Percentiles rank a stretch among this genome's conserved stretches.
phyloP scores from a whole-genome alignment of 2,329 filamentous ascomycete genomes.

The Zasmidium citrigriseum region DNA sequence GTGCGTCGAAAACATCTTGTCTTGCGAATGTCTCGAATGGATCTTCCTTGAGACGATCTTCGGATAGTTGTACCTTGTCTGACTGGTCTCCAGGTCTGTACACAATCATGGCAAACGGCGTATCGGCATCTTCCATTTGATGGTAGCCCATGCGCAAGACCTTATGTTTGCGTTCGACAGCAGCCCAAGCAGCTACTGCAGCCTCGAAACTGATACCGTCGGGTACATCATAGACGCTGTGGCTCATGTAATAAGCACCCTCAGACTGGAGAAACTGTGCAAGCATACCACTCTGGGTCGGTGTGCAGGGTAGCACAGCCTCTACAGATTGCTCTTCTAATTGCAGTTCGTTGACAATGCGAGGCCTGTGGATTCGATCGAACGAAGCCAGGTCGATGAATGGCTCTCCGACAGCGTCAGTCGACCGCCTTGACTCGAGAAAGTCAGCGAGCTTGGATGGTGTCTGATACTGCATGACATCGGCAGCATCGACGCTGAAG shows the following conservation, averaged over 20 bases:
- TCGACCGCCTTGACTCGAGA: conserved; percentile 4
- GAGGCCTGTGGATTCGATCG: conserved; percentile 43
- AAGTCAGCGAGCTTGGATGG: conserved; percentile 24
- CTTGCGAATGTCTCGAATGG: conserved; percentile 25
- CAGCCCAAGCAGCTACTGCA: conserved; percentile 62
- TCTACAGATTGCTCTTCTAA: conserved; percentile 49
- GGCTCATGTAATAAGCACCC: conserved; percentile 75
- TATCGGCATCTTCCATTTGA: conserved; percentile 58
- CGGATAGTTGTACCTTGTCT: conserved; percentile 4
- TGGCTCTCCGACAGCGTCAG: background rate
- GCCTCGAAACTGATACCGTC: conserved; percentile 38
- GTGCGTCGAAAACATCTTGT: conserved; percentile 40
- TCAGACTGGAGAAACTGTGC: conserved; percentile 69
- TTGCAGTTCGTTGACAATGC: conserved; percentile 34
- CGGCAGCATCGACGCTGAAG: conserved; percentile 63
- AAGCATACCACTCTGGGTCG: conserved; percentile 77
- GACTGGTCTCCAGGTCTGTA: conserved; percentile 41
- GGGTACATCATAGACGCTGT: conserved; percentile 58
- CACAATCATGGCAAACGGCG: conserved; percentile 75
- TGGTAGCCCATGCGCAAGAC: conserved; percentile 78
- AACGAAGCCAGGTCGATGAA: conserved; percentile 55
- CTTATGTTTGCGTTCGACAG: conserved; percentile 57
- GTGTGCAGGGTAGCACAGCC: conserved; percentile 72
- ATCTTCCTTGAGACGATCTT: conserved; percentile 27
- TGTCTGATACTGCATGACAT: conserved; percentile 64